Conservation (phyloP, 2,329 filamentous ascomycete genomes). For the Hypoxylon sp. region DNA sequence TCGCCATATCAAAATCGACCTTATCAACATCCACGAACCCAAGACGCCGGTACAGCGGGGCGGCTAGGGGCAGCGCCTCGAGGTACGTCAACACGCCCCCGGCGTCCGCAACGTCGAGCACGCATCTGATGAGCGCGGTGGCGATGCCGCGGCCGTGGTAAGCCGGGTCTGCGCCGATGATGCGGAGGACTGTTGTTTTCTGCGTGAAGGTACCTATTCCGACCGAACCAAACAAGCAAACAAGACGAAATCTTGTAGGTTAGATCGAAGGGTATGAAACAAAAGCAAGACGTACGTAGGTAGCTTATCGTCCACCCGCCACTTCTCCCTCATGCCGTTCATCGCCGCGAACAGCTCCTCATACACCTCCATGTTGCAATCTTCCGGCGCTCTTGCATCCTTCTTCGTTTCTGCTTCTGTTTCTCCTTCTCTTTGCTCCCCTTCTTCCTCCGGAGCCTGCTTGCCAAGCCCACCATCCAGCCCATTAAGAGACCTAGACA, state of each 20-base stretch:
- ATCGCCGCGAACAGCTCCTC: slow-evolving; percentile 43
- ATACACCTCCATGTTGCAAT: slow-evolving; percentile 38
- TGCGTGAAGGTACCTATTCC: neutral
- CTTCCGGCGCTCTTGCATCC: slow-evolving; percentile 35
- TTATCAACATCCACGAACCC: slow-evolving; percentile 42
- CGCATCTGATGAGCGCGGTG: slow-evolving; percentile 38
- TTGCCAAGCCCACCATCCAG: slow-evolving; percentile 39
- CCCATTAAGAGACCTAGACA: slow-evolving; percentile 37
- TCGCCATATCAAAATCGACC: slow-evolving; percentile 36
- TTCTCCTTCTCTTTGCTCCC: slow-evolving; percentile 6
- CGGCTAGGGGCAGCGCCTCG: slow-evolving; percentile 40
- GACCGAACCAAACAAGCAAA: neutral
- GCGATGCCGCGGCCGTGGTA: slow-evolving; percentile 47
- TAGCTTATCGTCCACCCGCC: slow-evolving; percentile 44
- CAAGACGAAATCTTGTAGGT: neutral
- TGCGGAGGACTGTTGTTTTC: slow-evolving; percentile 37
- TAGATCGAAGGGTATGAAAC: neutral
- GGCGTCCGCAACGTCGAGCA: slow-evolving; percentile 43
- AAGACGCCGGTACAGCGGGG: slow-evolving; percentile 42
- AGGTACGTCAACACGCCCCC: slow-evolving; percentile 42
- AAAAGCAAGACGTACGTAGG: slow-evolving; percentile 36
- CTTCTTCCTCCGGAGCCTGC: neutral
- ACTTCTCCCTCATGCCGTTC: slow-evolving; percentile 41
- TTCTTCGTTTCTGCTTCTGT: slow-evolving; percentile 12
- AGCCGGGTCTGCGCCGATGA: slow-evolving; percentile 43